Evolutionary conservation across 176 grass and related monocot genomes (phyloP).

Genomic region (Aegilops tauschii): DNA sequence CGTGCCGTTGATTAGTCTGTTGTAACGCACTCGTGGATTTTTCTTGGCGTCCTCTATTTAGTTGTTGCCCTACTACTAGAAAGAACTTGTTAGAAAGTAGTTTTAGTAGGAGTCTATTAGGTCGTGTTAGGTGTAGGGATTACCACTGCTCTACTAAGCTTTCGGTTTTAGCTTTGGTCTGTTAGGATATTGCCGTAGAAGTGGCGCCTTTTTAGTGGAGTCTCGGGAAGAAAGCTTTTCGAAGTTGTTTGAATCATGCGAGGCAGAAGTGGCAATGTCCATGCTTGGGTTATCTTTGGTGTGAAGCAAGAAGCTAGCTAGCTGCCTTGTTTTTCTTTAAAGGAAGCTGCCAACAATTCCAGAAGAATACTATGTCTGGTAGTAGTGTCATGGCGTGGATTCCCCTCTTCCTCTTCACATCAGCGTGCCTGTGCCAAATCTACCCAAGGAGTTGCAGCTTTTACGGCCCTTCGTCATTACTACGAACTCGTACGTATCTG

Average conservation of each 20-base stretch:
- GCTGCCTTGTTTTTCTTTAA: not conserved
- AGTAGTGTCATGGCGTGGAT: not conserved
- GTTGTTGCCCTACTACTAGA: conserved; percentile 19
- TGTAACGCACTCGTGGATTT: conserved; percentile 41
- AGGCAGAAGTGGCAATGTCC: conserved; percentile 5
- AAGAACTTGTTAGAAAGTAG: conserved; percentile 42
- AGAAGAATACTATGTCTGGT: not conserved
- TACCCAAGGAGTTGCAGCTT: not conserved
- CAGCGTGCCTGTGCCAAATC: not conserved
- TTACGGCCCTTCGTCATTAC: not conserved
- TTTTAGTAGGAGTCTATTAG: conserved; percentile 28
- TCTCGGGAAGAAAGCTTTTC: conserved; percentile 28
- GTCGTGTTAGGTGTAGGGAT: conserved; percentile 42
- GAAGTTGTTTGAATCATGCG: not conserved
- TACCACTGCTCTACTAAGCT: conserved; percentile 22
- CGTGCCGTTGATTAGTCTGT: conserved; percentile 23
- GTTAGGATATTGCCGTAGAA: conserved; percentile 10
- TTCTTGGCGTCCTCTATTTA: conserved; percentile 9
- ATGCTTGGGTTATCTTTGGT: conserved; percentile 10
- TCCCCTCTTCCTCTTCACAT: conserved; percentile 19
- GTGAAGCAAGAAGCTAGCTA: conserved; percentile 24
- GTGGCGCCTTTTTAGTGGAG: not conserved
- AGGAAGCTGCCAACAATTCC: not conserved
- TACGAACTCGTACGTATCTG: not conserved
- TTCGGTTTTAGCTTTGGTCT: conserved; percentile 42